phyloP scores from a whole-genome alignment of 345 rosid genomes.

The Excoecaria cochinchinensis region DNA sequence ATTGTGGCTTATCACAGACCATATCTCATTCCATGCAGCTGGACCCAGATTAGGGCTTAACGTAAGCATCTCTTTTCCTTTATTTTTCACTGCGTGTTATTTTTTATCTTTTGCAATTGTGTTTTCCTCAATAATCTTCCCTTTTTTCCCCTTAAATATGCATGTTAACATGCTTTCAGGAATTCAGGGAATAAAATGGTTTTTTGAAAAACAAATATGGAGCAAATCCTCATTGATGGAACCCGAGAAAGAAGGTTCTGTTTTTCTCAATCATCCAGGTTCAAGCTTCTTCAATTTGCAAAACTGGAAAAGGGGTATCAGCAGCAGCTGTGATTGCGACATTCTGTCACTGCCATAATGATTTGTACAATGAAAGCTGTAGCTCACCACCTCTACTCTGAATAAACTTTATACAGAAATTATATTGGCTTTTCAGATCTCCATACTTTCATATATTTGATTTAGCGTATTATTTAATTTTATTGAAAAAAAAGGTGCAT shows the following conservation, averaged over 20 bases:
- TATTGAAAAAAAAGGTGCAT: no score
- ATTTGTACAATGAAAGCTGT: background rate
- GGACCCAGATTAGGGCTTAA: background rate
- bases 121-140: background rate
- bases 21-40: background rate
- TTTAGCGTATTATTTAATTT: no score
- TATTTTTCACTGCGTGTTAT: background rate
- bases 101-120: background rate
- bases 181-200: no score
- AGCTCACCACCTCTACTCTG: background rate
- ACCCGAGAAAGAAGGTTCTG: background rate
- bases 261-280: no score
- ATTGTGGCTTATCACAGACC: background rate
- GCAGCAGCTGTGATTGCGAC: background rate
- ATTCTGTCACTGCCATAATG: background rate
- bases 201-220: background rate
- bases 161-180: background rate
- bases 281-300: no score
- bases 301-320: background rate
- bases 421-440: no score
- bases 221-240: background rate
- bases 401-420: background rate
- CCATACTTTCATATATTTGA: no score
- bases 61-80: slow-evolving; percentile 6
- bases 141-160: background rate